A percentile compares a stretch with the other conserved stretches of the same genome.
phyloP scores from a whole-genome alignment of 257 asterid genomes.

The Solanum pennellii region DNA sequence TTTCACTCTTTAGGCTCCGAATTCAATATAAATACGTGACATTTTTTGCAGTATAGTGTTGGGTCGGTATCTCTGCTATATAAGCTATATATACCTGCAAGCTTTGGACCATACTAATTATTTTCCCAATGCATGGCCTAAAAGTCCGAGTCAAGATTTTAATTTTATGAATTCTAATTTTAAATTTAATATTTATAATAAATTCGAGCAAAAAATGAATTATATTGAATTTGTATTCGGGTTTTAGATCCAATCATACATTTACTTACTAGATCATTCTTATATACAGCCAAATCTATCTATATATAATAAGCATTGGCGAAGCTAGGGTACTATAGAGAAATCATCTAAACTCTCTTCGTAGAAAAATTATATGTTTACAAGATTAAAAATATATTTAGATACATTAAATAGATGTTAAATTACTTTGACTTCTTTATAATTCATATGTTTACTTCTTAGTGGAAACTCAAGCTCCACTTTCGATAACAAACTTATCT shows the following conservation, averaged over 20 bases:
- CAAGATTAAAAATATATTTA: background rate
- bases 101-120: background rate
- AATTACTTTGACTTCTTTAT: background rate
- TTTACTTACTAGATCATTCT: background rate
- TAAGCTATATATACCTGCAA: background rate
- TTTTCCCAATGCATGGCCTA: background rate
- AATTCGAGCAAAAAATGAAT: background rate
- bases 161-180: background rate
- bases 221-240: background rate
- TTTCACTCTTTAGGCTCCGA: no score
- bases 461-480: background rate
- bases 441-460: background rate
- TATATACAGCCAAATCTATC: background rate
- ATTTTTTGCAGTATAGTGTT: background rate
- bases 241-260: background rate
- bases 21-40: background rate
- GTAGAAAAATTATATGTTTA: background rate
- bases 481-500: background rate
- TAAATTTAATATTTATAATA: background rate
- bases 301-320: background rate
- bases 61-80: background rate
- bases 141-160: background rate
- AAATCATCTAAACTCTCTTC: background rate
- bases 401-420: background rate
- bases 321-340: background rate